phyloP scores from a whole-genome alignment of 192 early-diverging fungal species.

The Linnemannia schmuckeri region DNA sequence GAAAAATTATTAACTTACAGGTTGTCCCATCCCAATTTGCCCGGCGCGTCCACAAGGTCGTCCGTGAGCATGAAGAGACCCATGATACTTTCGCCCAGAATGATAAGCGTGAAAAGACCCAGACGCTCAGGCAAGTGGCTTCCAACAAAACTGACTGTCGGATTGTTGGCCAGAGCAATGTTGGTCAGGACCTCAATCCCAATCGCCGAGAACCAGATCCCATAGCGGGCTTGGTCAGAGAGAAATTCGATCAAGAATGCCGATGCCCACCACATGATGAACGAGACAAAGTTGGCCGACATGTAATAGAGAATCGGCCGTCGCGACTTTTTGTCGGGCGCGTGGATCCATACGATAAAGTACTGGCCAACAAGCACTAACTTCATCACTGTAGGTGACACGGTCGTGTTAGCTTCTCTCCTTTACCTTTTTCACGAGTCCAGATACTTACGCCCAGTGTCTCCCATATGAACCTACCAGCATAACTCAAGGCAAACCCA shows the following conservation, averaged over 20 bases:
- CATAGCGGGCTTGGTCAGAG: slow-evolving; percentile 36
- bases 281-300: slow-evolving; percentile 35
- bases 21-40: slow-evolving; percentile 59
- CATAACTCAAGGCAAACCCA: slow-evolving; percentile 43
- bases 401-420: not conserved
- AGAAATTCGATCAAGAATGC: slow-evolving; percentile 33
- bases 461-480: slow-evolving; percentile 13
- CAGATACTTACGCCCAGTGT: not conserved
- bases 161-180: slow-evolving; percentile 49
- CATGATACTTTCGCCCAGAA: slow-evolving; percentile 55
- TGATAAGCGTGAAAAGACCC: slow-evolving; percentile 63
- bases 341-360: slow-evolving; percentile 45
- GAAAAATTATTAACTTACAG: slow-evolving; percentile 11
- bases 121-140: slow-evolving; percentile 65
- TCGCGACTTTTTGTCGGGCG: slow-evolving; percentile 23
- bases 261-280: slow-evolving; percentile 39
- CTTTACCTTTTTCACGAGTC: not conserved
- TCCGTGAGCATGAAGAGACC: slow-evolving; percentile 35
- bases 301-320: slow-evolving; percentile 40
- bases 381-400: slow-evolving; percentile 36
- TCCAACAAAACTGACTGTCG: slow-evolving; percentile 55
- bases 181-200: slow-evolving; percentile 56
- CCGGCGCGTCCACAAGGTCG: slow-evolving; percentile 33
- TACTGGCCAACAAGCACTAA: slow-evolving; percentile 39
- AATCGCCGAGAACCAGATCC: slow-evolving; percentile 61